Conservation (phyloP, 176 grass and related monocot species). For the Miscanthus lutarioriparius region DNA sequence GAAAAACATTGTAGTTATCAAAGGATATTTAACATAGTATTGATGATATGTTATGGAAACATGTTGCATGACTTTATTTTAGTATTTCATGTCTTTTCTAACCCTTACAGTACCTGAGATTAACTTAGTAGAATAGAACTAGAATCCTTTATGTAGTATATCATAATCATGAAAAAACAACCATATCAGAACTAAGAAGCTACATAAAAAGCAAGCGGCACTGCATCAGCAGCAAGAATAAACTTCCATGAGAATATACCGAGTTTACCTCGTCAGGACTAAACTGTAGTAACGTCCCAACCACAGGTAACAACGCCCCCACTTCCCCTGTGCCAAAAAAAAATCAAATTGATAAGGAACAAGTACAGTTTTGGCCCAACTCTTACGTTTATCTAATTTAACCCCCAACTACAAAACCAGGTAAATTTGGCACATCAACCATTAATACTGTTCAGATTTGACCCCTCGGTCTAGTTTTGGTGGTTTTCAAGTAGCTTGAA, state of each 20-base stretch:
- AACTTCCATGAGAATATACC: not conserved
- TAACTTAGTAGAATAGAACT: not conserved
- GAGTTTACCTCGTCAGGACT: constrained; percentile 87
- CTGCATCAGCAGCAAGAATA: constrained; percentile 6
- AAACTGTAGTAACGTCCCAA: constrained; percentile 92
- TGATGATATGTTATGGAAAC: not conserved
- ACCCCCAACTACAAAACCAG: not conserved
- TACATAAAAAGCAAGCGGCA: not conserved
- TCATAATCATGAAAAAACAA: not conserved
- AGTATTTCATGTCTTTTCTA: not conserved
- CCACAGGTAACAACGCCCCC: constrained; percentile 81
- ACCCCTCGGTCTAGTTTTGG: not conserved
- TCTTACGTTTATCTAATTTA: not conserved
- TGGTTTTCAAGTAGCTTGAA: not conserved
- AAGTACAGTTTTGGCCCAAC: not conserved
- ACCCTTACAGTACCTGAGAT: not conserved
- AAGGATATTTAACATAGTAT: not conserved
- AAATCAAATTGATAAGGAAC: constrained; percentile 10
- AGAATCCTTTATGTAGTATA: not conserved
- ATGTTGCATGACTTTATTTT: not conserved
- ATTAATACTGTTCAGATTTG: not conserved
- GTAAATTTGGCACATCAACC: not conserved
- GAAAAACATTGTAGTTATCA: not conserved
- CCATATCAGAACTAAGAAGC: not conserved
- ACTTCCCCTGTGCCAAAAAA: constrained; percentile 81